Evolutionary conservation across 345 rosid genomes (phyloP), one percentile per base, ranked within the genome.

Genomic region (Erodium maritimum): DNA sequence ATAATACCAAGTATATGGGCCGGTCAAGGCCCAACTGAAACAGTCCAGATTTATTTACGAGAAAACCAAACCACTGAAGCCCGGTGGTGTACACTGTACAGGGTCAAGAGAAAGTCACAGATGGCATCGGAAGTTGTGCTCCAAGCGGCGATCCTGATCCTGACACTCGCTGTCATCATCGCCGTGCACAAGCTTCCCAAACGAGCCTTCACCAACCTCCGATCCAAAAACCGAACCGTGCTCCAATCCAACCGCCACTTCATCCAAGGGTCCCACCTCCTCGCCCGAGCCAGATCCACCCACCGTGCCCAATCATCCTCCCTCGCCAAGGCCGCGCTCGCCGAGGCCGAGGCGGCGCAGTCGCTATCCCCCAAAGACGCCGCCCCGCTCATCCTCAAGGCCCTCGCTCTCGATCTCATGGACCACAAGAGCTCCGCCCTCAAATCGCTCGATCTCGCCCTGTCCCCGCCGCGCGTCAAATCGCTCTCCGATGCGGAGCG

Each of bases 401-500:
- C 88, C 14, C 54, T 67, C 16, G 77, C 82, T 34, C 73, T 82
- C 42, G 83, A 80, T 58, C 66, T 72, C 66, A 67, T 72, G 61
- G 90, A 80, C 24, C 88, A 72, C 75, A 71, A 69, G 45, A 69
- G 62, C 19, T 61, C 90, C 18, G 83, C 90, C n/a, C 71, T 84
- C 46, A 73, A 72, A 56, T 73, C 83, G 65, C 73, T 84, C 13
- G 87, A 84, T 14, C 55, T 55, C 63, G 91, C 91, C 19, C 70
- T 87, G 29, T 67, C 77, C 50, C 65, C 63, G 17, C 76, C 81
- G 61, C 78, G 82, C 10, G 74, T 64, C 63, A 79, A 71, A 59
- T 69, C 78, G 8, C 77, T 84, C 19, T 52, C 69, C 5, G 70
- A 55, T 0, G 69, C 62, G 42, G 83, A 86, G 54, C 79, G 81